Evolutionary conservation across 306 rosid genomes (phyloP).

Genomic region (Castanopsis chinensis): DNA sequence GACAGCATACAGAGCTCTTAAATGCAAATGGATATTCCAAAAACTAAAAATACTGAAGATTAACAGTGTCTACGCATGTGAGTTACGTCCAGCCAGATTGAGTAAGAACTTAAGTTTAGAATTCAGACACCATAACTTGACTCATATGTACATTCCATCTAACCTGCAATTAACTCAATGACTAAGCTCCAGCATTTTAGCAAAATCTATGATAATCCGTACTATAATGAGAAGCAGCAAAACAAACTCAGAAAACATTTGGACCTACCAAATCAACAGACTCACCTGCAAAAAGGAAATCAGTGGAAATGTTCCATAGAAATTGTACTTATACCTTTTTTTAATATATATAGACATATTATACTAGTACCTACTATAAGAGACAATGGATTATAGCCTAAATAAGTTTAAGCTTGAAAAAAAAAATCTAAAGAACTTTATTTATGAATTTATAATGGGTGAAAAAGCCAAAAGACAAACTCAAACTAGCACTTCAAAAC

Average conservation of each 20-base stretch:
- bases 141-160: not conserved
- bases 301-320: not conserved
- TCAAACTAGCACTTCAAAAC: not conserved
- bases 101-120: not conserved
- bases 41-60: too few species aligned
- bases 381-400: not conserved
- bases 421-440: not conserved
- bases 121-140: not conserved
- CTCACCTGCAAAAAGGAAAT: not conserved
- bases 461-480: not conserved
- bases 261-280: not conserved
- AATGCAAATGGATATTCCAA: too few species aligned
- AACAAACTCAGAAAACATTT: not conserved
- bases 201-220: not conserved
- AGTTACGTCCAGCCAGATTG: too few species aligned
- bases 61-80: too few species aligned
- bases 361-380: not conserved
- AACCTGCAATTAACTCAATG: not conserved
- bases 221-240: not conserved
- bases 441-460: not conserved
- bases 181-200: not conserved
- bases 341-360: too few species aligned
- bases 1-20: too few species aligned
- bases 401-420: not conserved
- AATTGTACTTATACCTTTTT: too few species aligned